Percentiles rank a stretch among this genome's conserved stretches.
phyloP scores from a whole-genome alignment of 139 green algal genomes.

The Chlorokybus atmophyticus region DNA sequence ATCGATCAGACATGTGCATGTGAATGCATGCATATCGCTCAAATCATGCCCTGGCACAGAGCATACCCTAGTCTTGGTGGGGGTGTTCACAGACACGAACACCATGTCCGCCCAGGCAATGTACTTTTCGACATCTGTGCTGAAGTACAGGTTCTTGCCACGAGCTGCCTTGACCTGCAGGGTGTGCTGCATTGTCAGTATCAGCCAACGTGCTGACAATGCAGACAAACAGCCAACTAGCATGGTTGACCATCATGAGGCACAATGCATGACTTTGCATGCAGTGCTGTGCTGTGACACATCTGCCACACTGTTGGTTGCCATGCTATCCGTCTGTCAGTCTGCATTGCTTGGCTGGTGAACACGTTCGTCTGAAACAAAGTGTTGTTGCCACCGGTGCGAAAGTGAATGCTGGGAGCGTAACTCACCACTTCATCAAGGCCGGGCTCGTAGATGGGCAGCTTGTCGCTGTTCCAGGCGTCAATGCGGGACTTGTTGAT shows the following conservation, averaged over 20 bases:
- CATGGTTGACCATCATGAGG: not conserved
- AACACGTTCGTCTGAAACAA: not conserved
- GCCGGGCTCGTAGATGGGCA: conserved; percentile 98
- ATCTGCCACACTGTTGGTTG: not conserved
- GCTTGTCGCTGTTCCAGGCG: conserved; percentile 88
- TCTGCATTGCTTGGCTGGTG: not conserved
- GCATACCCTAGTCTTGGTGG: conserved; percentile 73
- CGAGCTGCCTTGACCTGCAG: conserved; percentile 47
- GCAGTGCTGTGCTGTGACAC: not conserved
- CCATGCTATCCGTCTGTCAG: not conserved
- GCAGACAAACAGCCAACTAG: not conserved
- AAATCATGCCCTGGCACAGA: not conserved
- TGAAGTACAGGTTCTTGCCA: conserved; percentile 94
- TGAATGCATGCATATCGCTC: no score
- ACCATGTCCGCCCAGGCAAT: conserved; percentile 89
- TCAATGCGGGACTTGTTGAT: conserved; percentile 71
- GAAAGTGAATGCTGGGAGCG: not conserved
- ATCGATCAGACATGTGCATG: no score
- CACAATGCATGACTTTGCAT: not conserved
- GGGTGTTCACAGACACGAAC: conserved; percentile 96
- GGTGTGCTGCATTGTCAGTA: not conserved
- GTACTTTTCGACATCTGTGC: conserved; percentile 81
- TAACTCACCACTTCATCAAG: conserved; percentile 65
- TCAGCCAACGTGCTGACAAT: not conserved
- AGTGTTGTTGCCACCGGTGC: not conserved